Evolutionary conservation across 441 rosid species (phyloP).

Genomic region (Manihot esculenta): DNA sequence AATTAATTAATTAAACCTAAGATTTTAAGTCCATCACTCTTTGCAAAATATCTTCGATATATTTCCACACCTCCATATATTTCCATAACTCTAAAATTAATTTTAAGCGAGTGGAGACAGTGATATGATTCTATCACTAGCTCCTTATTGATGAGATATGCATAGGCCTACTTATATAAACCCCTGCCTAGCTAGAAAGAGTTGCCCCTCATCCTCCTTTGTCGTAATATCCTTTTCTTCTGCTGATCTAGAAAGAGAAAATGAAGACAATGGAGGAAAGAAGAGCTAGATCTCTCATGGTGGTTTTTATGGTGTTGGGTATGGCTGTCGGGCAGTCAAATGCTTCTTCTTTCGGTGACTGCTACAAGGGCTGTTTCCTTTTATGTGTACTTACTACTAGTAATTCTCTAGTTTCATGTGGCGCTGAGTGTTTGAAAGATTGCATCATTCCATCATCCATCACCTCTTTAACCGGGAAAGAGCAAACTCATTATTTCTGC

Average conservation of each 20-base stretch:
- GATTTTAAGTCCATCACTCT: no score
- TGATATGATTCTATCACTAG: no score
- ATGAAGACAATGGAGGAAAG: constrained; percentile 10
- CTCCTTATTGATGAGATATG: no score
- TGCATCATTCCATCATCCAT: constrained; percentile 15
- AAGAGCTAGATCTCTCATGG: constrained; percentile 13
- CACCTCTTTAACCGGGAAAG: not conserved
- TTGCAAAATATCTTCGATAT: no score
- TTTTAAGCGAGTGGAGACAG: no score
- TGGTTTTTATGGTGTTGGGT: constrained; percentile 20
- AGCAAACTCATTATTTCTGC: constrained; percentile 32
- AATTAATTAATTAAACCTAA: no score
- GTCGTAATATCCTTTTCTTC: not conserved
- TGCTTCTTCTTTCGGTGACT: constrained; percentile 26
- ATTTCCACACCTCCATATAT: no score
- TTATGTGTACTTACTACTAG: constrained; percentile 19
- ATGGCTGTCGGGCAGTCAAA: constrained; percentile 3
- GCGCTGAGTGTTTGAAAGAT: constrained; percentile 32
- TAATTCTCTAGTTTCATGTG: constrained; percentile 4
- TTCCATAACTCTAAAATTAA: no score
- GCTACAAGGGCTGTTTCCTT: constrained; percentile 35
- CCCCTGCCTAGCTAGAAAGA: not conserved
- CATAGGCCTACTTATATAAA: no score
- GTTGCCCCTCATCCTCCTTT: not conserved
- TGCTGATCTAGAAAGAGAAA: not conserved